Conservation (phyloP, 2,329 filamentous ascomycete genomes). For the Trichoderma harzianum region DNA sequence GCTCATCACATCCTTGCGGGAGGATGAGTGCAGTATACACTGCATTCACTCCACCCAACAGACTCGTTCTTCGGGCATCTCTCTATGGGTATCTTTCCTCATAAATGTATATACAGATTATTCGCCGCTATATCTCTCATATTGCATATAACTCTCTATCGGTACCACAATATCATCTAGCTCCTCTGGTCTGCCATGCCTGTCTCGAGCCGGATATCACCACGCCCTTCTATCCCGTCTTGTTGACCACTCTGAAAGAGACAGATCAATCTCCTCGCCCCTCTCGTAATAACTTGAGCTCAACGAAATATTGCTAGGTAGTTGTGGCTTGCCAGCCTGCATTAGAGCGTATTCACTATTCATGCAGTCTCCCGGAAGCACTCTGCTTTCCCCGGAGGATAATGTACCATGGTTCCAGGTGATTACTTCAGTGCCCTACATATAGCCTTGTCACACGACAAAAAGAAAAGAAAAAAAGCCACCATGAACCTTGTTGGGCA, state of each 20-base stretch:
- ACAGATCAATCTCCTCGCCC: not conserved
- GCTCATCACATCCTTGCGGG: not conserved
- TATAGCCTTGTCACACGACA: not conserved
- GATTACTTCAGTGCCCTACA: not conserved
- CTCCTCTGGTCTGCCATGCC: not conserved
- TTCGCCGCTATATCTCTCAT: not conserved
- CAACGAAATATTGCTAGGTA: not conserved
- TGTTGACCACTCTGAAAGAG: not conserved
- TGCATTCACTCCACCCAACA: not conserved
- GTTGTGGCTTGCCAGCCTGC: not conserved
- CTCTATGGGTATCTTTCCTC: not conserved
- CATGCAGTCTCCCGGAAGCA: not conserved
- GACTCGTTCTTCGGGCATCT: not conserved
- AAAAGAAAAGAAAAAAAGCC: not conserved
- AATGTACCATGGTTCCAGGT: not conserved
- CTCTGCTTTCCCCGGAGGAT: not conserved
- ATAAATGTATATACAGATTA: not conserved
- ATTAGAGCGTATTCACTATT: not conserved
- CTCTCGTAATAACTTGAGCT: not conserved
- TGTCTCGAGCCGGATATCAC: not conserved
- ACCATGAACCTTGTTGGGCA: not conserved
- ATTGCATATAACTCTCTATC: not conserved
- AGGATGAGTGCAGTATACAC: not conserved
- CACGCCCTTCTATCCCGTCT: not conserved
- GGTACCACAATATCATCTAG: not conserved